Base-by-base conservation (phyloP, 306 rosid genomes). In the Castanospermum australe region DNA sequence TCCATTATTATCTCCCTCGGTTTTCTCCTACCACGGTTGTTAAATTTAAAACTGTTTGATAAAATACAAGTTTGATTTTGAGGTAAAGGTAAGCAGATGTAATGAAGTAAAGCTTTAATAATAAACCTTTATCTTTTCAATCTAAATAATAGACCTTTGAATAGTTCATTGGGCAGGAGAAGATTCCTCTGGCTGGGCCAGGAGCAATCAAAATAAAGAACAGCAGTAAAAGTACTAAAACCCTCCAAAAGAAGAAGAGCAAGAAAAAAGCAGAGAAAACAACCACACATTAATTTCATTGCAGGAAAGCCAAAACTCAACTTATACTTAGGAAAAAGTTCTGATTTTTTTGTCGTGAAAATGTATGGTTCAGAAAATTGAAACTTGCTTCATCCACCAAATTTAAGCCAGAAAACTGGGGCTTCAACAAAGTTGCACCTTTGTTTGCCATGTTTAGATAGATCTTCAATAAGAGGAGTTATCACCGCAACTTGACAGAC, bases 401-500 rank as follows among this genome's bases (percentile, higher is more conserved):
- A 67, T 42, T 42, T 8, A 67, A 55, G 68, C 36, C 48, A 67
- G n/a, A 51, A 67, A 67, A 28, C 24, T 39, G 11, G 30, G 55
- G 15, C 24, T 51, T 65, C 5, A 41, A 55, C 64, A 22, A 2
- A 63, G 18, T 24, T 69, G n/a, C 13, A 32, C 20, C 39, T 44
- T 13, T 69, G 15, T 6, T 17, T 55, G 39, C 11, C 36, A 8
- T 51, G 7, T 52, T 39, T 28, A 67, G 73, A 65, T 66, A 52
- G 30, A 59, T 57, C 6, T n/a, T 57, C 4, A 28, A 44, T 44
- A 6, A 2, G 60, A 41, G 0, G 59, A 32, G 13, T 71, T 39
- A 77, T 33, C 38, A 20, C 4, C 3, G 25, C 73, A 30, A 48
- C 42, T 45, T 70, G 84, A 81, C 93, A 89, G 91, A 87, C 88